Evolutionary conservation across 2,329 filamentous ascomycete species (phyloP), one percentile per base, ranked within the genome.

Genomic region (Aspergillus novoparasiticus): DNA sequence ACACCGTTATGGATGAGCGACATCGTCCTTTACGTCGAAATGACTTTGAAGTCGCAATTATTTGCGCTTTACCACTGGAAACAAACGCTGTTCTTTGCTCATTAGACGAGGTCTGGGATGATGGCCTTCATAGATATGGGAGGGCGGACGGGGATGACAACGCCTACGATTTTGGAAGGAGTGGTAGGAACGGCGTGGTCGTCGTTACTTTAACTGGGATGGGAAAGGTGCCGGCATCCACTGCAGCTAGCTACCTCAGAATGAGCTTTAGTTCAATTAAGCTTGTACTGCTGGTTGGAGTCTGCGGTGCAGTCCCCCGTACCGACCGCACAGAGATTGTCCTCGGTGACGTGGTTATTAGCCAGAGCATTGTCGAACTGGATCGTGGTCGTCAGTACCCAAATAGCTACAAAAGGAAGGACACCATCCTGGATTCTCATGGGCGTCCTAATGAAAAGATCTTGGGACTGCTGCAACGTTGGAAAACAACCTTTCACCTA

Each of bases 361-460:
- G 73, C 43, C 65, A 58, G 11, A 57, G 50, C 0, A 26, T 75
- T 11, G 59, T 73, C 0, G 64, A 73, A 57, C 70, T 71, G 57
- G 73, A 75, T 58, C 66, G 68, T 48, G 71, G 69, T 8, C 63
- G 67, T n/a, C 64, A 64, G 28, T 69, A 65, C 53, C 58, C 67
- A 0, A 59, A 63, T 26, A 59, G 53, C n/a, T 69, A 72, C 21
- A 34, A 34, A 34, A 58, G 65, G 2, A 79, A 73, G 54, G 58
- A 73, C 30, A 69, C 61, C 0, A 41, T 71, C 6, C 61, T 68
- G 21, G 72, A 78, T 55, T 68, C 34, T 1, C 71, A 75, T 6
- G 69, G 70, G 2, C 64, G 69, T 43, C 68, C 73, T 11, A 71
- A 67, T 36, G 65, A 65, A 21, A 71, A 77, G 30, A 72, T 79